phyloP scores from a whole-genome alignment of 768 basidiomycete genomes.

The Hypsizygus marmoreus region DNA sequence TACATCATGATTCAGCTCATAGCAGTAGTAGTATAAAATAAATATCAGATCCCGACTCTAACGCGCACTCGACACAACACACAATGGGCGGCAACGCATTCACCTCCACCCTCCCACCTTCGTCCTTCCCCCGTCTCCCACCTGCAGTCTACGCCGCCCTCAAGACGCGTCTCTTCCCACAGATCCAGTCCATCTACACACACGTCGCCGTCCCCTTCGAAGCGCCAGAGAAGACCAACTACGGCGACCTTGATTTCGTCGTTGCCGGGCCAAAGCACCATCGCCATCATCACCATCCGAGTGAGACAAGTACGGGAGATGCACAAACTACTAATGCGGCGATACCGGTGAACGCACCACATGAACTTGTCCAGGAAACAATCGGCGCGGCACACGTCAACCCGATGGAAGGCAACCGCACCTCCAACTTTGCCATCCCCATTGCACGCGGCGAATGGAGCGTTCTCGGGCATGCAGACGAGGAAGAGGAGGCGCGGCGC shows the following conservation, averaged over 20 bases:
- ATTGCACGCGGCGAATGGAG: conserved; percentile 42
- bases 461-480: conserved; percentile 23
- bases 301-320: too few relatives aligned
- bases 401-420: conserved; percentile 51
- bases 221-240: conserved; percentile 63
- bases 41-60: too few relatives aligned
- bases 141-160: conserved; percentile 51
- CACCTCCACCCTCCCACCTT: conserved; percentile 39
- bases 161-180: conserved; percentile 45
- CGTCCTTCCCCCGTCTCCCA: conserved; percentile 64
- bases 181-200: conserved; percentile 47
- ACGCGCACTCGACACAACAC: too few relatives aligned
- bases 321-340: conserved; percentile 31
- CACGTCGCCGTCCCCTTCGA: conserved; percentile 59
- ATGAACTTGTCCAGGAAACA: conserved; percentile 35
- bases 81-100: conserved; percentile 84
- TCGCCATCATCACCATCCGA: too few relatives aligned
- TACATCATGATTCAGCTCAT: too few relatives aligned
- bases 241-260: conserved; percentile 73
- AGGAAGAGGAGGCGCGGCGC: conserved; percentile 29
- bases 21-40: too few relatives aligned
- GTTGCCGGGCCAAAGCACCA: too few relatives aligned
- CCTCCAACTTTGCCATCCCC: conserved; percentile 65
- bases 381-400: conserved; percentile 53
- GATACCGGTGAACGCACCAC: conserved; percentile 30